These are phyloP conservation scores for Didymella pomorum DNA, from an alignment of 2,329 filamentous ascomycete species.

Conservation along the genomic window DNA sequence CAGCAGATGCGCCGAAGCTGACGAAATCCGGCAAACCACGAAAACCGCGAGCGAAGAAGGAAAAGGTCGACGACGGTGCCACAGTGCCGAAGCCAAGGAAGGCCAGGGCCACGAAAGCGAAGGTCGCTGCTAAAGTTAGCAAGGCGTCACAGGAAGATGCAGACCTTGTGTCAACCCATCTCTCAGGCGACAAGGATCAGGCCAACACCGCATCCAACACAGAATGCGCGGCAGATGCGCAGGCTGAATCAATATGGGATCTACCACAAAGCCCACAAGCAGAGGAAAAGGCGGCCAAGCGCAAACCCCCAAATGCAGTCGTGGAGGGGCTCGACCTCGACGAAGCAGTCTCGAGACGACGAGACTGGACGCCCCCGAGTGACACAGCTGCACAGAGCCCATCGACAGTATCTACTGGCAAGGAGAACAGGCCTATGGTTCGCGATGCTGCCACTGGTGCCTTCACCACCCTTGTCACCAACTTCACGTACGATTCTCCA, in stretches of 20 bases:
- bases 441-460: conserved; percentile 9
- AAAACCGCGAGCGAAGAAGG: conserved; percentile 45
- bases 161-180: conserved; percentile 35
- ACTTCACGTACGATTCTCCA: conserved; percentile 39
- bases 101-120: conserved; percentile 36
- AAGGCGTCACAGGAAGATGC: conserved; percentile 28
- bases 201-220: background rate
- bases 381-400: conserved; percentile 33
- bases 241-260: conserved; percentile 37
- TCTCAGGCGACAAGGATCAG: conserved; percentile 18
- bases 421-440: conserved; percentile 34
- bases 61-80: conserved; percentile 21
- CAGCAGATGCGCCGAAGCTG: conserved; percentile 23
- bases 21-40: conserved; percentile 38
- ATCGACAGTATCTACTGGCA: conserved; percentile 30
- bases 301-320: conserved; percentile 17
- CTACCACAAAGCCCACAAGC: conserved; percentile 34
- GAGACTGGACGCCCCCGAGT: conserved; percentile 49
- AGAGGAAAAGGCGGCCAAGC: conserved; percentile 26
- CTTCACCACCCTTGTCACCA: conserved; percentile 41
- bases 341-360: conserved; percentile 41
- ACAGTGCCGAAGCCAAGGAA: conserved; percentile 36
- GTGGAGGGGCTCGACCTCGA: conserved; percentile 37
- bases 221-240: background rate
- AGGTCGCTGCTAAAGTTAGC: conserved; percentile 23